Percentiles rank a stretch among this genome's conserved stretches.
phyloP scores from a whole-genome alignment of 805 yeast species.

The Suhomyces canberraensis region DNA sequence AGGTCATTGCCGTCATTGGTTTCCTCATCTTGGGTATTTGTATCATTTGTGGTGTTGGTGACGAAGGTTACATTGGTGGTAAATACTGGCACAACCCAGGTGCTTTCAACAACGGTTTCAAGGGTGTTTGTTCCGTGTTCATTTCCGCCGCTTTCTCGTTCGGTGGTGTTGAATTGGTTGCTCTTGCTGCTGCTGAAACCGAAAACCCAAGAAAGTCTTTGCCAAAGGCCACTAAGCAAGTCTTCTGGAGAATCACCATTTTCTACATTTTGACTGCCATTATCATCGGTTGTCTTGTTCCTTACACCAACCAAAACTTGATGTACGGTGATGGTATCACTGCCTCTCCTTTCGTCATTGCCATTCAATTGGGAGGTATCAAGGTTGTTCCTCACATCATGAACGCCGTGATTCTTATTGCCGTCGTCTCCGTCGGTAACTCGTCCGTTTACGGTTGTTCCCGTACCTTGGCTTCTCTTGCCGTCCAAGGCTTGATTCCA shows the following conservation, averaged over 20 bases:
- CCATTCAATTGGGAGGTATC: constrained; percentile 60
- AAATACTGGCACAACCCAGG: constrained; percentile 22
- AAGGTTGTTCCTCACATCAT: constrained; percentile 66
- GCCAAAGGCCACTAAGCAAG: constrained; percentile 55
- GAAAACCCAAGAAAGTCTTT: constrained; percentile 53
- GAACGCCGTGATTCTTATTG: constrained; percentile 69
- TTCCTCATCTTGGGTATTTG: constrained; percentile 29
- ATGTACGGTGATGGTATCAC: constrained; percentile 53
- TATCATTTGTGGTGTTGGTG: constrained; percentile 31
- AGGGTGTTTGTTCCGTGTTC: constrained; percentile 27
- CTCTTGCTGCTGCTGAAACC: constrained; percentile 58
- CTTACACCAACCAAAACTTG: constrained; percentile 47
- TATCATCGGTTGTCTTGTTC: constrained; percentile 42
- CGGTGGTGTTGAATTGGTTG: constrained; percentile 60
- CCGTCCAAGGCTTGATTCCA: constrained; percentile 74
- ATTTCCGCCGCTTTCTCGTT: constrained; percentile 59
- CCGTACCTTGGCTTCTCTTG: constrained; percentile 63
- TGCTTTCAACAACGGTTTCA: constrained; percentile 20
- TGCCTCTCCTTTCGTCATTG: constrained; percentile 76
- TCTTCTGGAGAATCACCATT: constrained; percentile 51
- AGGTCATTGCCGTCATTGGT: constrained; percentile 26
- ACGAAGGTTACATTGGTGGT: constrained; percentile 18
- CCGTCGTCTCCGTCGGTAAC: constrained; percentile 75
- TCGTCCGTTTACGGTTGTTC: constrained; percentile 73
- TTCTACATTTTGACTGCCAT: constrained; percentile 33